These are phyloP conservation scores for Entelexis sorbosivorans DNA, from an alignment of 1,139 yeast genomes.

Conservation along the genomic window DNA sequence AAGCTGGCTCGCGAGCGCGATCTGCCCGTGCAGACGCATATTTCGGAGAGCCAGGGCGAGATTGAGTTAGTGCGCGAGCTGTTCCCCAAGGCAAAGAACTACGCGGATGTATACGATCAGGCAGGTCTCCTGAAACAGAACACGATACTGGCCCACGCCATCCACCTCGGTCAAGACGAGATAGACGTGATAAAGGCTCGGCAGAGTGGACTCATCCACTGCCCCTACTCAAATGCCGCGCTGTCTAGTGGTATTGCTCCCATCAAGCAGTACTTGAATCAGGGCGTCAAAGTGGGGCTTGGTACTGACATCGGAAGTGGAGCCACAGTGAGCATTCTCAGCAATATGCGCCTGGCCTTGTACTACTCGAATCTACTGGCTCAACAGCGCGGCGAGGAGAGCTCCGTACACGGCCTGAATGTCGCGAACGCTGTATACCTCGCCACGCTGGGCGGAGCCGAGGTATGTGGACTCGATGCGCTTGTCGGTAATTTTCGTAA, in stretches of 20 bases:
- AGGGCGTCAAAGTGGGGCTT: conserved; percentile 62
- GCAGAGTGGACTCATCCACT: conserved; percentile 72
- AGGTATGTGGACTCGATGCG: conserved; percentile 50
- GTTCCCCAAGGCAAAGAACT: conserved; percentile 59
- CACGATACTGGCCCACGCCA: conserved; percentile 83
- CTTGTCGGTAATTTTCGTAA: conserved; percentile 57
- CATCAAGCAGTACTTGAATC: conserved; percentile 54
- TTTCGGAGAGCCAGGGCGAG: conserved; percentile 69
- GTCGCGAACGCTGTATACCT: conserved; percentile 64
- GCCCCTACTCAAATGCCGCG: conserved; percentile 86
- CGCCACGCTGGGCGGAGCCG: conserved; percentile 87
- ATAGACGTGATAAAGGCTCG: conserved; percentile 43
- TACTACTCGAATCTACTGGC: conserved; percentile 76
- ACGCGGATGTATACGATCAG: conserved; percentile 67
- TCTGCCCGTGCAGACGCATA: conserved; percentile 79
- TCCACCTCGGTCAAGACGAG: conserved; percentile 62
- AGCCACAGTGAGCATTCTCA: conserved; percentile 65
- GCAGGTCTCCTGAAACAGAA: conserved; percentile 48
- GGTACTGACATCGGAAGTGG: conserved; percentile 96
- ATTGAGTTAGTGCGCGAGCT: conserved; percentile 60
- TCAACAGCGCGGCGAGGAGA: conserved; percentile 38
- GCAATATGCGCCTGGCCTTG: conserved; percentile 65
- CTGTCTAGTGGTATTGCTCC: conserved; percentile 89
- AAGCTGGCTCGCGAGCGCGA: conserved; percentile 39
- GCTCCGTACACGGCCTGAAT: conserved; percentile 43